Evolutionary conservation across 805 yeast species (phyloP).

Genomic region (Torulaspora delbrueckii): DNA sequence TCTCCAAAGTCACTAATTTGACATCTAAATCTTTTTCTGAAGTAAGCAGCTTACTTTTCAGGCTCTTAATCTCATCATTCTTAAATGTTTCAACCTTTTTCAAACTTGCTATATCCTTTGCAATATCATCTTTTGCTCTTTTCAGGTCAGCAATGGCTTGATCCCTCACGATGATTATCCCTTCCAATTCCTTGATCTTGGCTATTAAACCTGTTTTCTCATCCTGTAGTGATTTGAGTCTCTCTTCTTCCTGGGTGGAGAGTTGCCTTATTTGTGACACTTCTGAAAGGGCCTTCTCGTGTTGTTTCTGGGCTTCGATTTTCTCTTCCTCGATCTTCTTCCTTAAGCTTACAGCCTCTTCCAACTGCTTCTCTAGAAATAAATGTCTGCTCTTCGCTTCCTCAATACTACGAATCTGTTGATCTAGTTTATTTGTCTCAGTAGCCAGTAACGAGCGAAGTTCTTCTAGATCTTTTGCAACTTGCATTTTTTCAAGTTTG

Average conservation of each 20-base stretch:
- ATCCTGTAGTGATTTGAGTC: slow-evolving; percentile 41
- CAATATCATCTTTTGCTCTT: slow-evolving; percentile 16
- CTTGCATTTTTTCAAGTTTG: slow-evolving; percentile 26
- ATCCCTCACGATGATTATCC: slow-evolving; percentile 48
- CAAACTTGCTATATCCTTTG: slow-evolving; percentile 13
- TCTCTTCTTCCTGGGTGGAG: slow-evolving; percentile 42
- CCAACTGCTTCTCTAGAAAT: slow-evolving; percentile 26
- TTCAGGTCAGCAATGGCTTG: slow-evolving; percentile 41
- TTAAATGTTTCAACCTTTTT: slow-evolving; percentile 22
- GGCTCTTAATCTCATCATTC: slow-evolving; percentile 32
- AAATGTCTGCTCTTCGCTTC: slow-evolving; percentile 41
- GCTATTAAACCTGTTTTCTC: slow-evolving; percentile 48
- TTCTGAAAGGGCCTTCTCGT: slow-evolving; percentile 19
- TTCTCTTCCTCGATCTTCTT: slow-evolving; percentile 29
- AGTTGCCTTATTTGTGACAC: slow-evolving; percentile 21
- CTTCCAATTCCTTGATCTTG: slow-evolving; percentile 50
- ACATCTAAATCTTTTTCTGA: slow-evolving; percentile 36
- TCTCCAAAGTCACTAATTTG: slow-evolving; percentile 35
- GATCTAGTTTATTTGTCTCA: slow-evolving; percentile 42
- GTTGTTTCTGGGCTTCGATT: slow-evolving; percentile 22
- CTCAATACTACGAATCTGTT: slow-evolving; percentile 44
- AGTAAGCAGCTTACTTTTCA: slow-evolving; percentile 30
- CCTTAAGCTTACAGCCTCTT: slow-evolving; percentile 16
- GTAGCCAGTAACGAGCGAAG: slow-evolving; percentile 35
- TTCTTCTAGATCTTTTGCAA: slow-evolving; percentile 30